Percentiles rank a stretch among this genome's conserved stretches.
Evolutionary conservation across 2,329 filamentous ascomycete genomes (phyloP).

Genomic region (Colletotrichum caudatum): DNA sequence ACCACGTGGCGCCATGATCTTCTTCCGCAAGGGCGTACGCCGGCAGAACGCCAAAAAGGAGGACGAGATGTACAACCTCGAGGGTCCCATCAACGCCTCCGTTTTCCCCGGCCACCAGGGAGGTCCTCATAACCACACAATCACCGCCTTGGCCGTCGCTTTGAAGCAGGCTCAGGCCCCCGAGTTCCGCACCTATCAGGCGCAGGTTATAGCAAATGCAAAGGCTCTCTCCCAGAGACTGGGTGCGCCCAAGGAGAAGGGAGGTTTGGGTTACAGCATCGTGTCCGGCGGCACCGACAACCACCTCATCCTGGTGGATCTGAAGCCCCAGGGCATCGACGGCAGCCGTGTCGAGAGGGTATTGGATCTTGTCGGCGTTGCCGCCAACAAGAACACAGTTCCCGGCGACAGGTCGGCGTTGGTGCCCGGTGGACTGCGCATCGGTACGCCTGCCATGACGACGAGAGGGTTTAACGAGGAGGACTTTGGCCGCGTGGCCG

Average conservation of each 20-base stretch:
- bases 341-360: conserved; percentile 91
- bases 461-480: conserved; percentile 90
- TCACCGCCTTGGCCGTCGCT: conserved; percentile 93
- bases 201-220: conserved; percentile 89
- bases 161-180: conserved; percentile 91
- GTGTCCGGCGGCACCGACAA: conserved; percentile 97
- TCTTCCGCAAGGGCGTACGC: conserved; percentile 93
- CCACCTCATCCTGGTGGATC: conserved; percentile 92
- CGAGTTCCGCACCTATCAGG: conserved; percentile 94
- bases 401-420: conserved; percentile 95
- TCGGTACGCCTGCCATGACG: conserved; percentile 98
- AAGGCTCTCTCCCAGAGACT: conserved; percentile 83
- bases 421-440: conserved; percentile 90
- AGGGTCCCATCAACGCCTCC: conserved; percentile 92
- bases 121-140: conserved; percentile 98
- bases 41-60: conserved; percentile 86
- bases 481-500: conserved; percentile 88
- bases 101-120: conserved; percentile 99
- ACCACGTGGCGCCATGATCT: conserved; percentile 96
- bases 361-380: conserved; percentile 91
- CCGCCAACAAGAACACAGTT: conserved; percentile 99
- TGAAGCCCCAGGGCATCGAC: conserved; percentile 89
- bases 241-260: conserved; percentile 76
- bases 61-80: conserved; percentile 89
- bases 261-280: conserved; percentile 85